Conservation (phyloP, 2,329 filamentous ascomycete species). For the Didymosphaeria variabile region DNA sequence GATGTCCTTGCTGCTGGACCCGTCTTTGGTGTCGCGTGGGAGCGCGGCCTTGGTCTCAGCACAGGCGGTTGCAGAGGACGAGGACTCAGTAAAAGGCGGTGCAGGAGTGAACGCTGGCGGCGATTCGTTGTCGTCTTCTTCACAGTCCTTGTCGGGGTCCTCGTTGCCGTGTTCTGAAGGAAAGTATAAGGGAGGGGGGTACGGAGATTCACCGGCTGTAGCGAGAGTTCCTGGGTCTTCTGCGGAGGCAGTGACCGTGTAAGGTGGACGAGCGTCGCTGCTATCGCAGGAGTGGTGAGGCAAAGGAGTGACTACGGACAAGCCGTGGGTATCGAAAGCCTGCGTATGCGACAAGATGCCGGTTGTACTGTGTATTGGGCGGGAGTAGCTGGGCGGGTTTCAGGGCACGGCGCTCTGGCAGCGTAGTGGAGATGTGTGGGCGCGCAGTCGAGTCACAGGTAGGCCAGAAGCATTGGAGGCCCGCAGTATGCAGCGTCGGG, state of each 20-base stretch:
- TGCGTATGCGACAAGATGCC: slow-evolving; percentile 57
- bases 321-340: slow-evolving; percentile 52
- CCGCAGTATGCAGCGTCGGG: slow-evolving; percentile 23
- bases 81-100: slow-evolving; percentile 60
- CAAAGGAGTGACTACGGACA: slow-evolving; percentile 57
- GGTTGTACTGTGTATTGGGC: slow-evolving; percentile 38
- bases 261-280: slow-evolving; percentile 37
- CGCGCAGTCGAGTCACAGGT: slow-evolving; percentile 35
- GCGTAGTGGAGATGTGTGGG: slow-evolving; percentile 37
- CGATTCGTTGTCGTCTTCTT: slow-evolving; percentile 45
- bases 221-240: slow-evolving; percentile 49
- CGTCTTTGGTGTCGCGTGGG: slow-evolving; percentile 79
- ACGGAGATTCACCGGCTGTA: slow-evolving; percentile 61
- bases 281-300: slow-evolving; percentile 37
- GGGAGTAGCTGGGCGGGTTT: slow-evolving; percentile 29
- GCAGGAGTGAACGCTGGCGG: slow-evolving; percentile 62
- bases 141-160: slow-evolving; percentile 57
- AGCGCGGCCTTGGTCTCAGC: slow-evolving; percentile 86
- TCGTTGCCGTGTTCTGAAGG: slow-evolving; percentile 57
- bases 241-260: slow-evolving; percentile 43
- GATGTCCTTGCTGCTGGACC: slow-evolving; percentile 74
- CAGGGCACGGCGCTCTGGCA: slow-evolving; percentile 31
- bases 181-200: slow-evolving; percentile 70
- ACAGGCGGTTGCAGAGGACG: slow-evolving; percentile 56
- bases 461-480: slow-evolving; percentile 37